Percentiles rank a stretch among this genome's conserved stretches.
Conservation (phyloP, 2,329 filamentous ascomycete genomes). For the Cercospora sojina region DNA sequence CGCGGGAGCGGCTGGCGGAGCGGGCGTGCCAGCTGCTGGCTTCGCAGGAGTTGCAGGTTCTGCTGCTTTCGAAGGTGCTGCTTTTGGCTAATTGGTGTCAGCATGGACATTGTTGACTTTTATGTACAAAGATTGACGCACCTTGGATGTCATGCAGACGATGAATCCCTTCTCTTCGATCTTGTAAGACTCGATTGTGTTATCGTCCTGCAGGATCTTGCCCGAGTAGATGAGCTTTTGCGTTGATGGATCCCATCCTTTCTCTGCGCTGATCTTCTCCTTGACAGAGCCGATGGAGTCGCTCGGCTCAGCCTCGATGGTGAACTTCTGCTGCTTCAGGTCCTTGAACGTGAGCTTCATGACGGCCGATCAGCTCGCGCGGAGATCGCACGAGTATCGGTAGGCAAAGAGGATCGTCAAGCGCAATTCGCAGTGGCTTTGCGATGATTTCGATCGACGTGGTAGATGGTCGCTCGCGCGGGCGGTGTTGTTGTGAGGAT, state of each 20-base stretch:
- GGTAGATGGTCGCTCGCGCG: not conserved
- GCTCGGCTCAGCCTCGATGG: constrained; percentile 87
- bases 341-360: constrained; percentile 81
- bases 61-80: constrained; percentile 50
- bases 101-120: not conserved
- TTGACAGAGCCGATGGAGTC: constrained; percentile 90
- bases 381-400: not conserved
- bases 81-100: constrained; percentile 63
- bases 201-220: constrained; percentile 97
- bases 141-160: constrained; percentile 98
- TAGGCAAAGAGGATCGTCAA: not conserved
- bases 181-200: constrained; percentile 93
- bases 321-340: constrained; percentile 98
- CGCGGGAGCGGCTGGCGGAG: constrained; percentile 54
- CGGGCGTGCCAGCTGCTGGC: constrained; percentile 38
- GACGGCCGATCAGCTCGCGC: constrained; percentile 21
- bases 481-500: not conserved
- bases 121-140: constrained; percentile 39
- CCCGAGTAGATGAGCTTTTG: constrained; percentile 99
- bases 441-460: not conserved
- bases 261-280: constrained; percentile 85
- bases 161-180: constrained; percentile 99
- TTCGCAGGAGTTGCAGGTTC: constrained; percentile 59
- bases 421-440: not conserved
- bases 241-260: constrained; percentile 85